Conservation (phyloP, 257 asterid genomes). For the Gardenia jasminoides region DNA sequence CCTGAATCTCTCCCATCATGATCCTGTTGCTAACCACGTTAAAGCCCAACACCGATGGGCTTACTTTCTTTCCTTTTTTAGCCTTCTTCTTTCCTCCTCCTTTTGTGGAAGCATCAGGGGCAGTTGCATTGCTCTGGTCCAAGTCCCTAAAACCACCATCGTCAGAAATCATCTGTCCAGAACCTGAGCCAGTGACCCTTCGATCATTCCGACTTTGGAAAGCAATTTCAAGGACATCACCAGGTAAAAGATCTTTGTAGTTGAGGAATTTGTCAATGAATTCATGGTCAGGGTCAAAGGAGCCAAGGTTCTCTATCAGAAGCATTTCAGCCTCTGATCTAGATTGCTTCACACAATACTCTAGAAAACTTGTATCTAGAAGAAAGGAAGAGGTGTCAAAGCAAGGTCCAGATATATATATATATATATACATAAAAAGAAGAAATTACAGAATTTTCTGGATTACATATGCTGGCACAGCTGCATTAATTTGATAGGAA, state of each 20-base stretch:
- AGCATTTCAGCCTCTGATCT: slow-evolving; percentile 84
- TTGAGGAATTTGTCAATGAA: slow-evolving; percentile 86
- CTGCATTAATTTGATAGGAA: neutral
- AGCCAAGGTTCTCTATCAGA: slow-evolving; percentile 76
- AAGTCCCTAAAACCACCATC: slow-evolving; percentile 32
- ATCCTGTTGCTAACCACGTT: slow-evolving; percentile 93
- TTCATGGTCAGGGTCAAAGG: slow-evolving; percentile 72
- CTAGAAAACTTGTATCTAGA: slow-evolving; percentile 83
- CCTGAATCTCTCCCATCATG: slow-evolving; percentile 99
- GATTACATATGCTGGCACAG: neutral
- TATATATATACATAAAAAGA: too few species aligned
- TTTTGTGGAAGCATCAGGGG: slow-evolving; percentile 39
- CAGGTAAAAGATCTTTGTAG: slow-evolving; percentile 77
- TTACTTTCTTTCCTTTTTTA: slow-evolving; percentile 84
- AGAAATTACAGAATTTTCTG: neutral
- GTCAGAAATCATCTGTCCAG: slow-evolving; percentile 40
- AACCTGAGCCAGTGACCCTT: slow-evolving; percentile 32
- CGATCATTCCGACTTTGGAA: slow-evolving; percentile 47
- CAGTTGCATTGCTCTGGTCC: slow-evolving; percentile 28
- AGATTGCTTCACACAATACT: slow-evolving; percentile 75
- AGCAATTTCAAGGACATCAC: slow-evolving; percentile 76
- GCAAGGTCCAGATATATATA: neutral
- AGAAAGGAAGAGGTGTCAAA: neutral
- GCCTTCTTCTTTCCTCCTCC: slow-evolving; percentile 76
- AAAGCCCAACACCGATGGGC: slow-evolving; percentile 81